Conservation (phyloP, 2,329 filamentous ascomycete genomes). For the Fulvia fulva region DNA sequence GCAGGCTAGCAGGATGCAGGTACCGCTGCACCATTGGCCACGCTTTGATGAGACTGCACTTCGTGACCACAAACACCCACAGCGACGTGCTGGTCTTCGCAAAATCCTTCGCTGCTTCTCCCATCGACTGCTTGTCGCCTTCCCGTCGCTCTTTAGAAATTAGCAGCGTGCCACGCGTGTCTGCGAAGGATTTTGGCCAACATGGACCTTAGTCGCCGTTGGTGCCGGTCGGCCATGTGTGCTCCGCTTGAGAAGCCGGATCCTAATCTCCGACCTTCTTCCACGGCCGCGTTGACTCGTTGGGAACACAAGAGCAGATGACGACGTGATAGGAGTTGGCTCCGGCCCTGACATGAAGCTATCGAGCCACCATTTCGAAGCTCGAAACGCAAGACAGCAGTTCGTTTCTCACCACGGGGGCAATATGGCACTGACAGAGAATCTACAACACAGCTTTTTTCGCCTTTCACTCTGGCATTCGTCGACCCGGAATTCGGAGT, state of each 20-base stretch:
- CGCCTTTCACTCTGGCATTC: no score
- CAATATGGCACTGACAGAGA: no score
- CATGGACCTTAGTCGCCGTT: background rate
- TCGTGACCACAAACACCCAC: background rate
- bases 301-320: background rate
- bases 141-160: background rate
- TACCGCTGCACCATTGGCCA: background rate
- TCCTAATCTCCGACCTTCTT: constrained; percentile 1
- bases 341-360: no score
- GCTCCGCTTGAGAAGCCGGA: background rate
- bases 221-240: background rate
- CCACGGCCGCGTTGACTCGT: background rate
- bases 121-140: background rate
- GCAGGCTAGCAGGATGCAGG: background rate
- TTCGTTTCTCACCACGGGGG: no score
- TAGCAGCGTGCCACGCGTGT: background rate
- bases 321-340: no score
- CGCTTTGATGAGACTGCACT: background rate
- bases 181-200: background rate
- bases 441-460: no score
- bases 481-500: no score
- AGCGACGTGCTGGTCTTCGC: background rate
- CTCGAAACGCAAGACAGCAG: no score
- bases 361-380: no score
- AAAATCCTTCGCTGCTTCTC: background rate